phyloP scores from a whole-genome alignment of 768 basidiomycete genomes.

The Leccinum sublutescens region DNA sequence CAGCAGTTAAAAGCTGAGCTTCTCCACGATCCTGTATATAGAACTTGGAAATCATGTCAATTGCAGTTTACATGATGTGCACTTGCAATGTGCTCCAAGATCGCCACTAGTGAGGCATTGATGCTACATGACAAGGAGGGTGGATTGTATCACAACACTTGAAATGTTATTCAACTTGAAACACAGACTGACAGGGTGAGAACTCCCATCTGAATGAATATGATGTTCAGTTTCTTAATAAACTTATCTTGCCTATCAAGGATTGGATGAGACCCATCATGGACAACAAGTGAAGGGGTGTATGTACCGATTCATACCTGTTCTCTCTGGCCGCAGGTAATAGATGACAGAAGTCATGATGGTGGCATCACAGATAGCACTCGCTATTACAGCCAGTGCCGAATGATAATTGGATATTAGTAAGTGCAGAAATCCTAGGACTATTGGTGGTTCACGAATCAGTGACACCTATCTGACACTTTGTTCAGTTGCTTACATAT shows the following conservation, averaged over 20 bases:
- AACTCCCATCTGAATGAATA: conserved; percentile 24
- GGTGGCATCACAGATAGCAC: conserved; percentile 19
- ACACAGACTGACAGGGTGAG: conserved; percentile 13
- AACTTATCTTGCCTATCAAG: conserved; percentile 3
- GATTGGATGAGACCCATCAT: background rate
- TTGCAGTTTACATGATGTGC: no score
- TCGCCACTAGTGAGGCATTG: conserved; percentile 6
- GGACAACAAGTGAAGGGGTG: no score
- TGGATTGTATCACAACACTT: background rate
- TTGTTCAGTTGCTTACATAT: conserved; percentile 8
- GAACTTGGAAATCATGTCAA: conserved; percentile 11
- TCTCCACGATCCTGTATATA: conserved; percentile 6
- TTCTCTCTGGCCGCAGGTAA: conserved; percentile 15
- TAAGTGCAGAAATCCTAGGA: conserved; percentile 8
- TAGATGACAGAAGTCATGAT: conserved; percentile 19
- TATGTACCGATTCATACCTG: conserved; percentile 12
- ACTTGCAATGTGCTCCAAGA: conserved; percentile 1
- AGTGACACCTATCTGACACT: background rate
- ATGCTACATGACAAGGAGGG: conserved; percentile 2
- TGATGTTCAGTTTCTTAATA: conserved; percentile 10
- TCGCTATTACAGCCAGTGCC: conserved; percentile 10
- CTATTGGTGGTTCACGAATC: background rate
- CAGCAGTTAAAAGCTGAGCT: conserved; percentile 6
- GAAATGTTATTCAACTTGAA: background rate
- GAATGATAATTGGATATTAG: conserved; percentile 1